Base-by-base conservation (phyloP, 768 basidiomycete genomes). In the Xerocomellus dryophilus region DNA sequence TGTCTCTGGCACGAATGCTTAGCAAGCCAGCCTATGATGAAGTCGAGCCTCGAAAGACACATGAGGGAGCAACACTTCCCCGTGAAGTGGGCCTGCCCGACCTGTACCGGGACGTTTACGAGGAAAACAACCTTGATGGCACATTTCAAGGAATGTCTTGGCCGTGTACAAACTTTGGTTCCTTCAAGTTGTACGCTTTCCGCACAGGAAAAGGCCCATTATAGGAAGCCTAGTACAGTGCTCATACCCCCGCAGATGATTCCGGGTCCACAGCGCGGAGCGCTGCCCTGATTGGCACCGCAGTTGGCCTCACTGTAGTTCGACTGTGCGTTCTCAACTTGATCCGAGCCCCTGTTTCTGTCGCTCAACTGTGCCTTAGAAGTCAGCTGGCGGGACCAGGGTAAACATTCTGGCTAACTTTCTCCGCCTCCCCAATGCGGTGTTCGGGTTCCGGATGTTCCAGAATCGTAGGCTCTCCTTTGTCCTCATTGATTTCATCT, bases 231-330 rank as follows among this genome's bases (percentile, higher is more conserved):
- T 25, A 25, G 5, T 25, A 25, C 23, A 4, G 23, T 25, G 23
- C 23, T 5, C 23, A 25, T 25, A 25, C 23, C 23, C 23, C 23
- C 23, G 5, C 23, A 5, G 25, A 25, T 25, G 6, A 5, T 25
- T 6, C 25, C 25, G 25, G 7, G 25, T 87, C 88, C 15, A 88
- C 89, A 31, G 91, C 91, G 51, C 75, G 92, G 71, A 89, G 81
- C 72, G 90, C 90, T 58, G 91, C 89, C 42, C 80, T 93, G 54
- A 88, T 93, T 55, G 88, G 90, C 53, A 86, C 88, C 20, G 90
- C 91, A 15, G 90, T 93, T 47, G 90, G 90, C 55, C 78, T 92
- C 57, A 90, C 89, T 42, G 89, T 91, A 39, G 93, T 91, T 74
- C 81, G 88, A 70, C 75, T 93, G 90, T 92, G 68, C 75, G 88